phyloP scores from a whole-genome alignment of 2,329 filamentous ascomycete species.

The Aspergillus pseudotamarii region DNA sequence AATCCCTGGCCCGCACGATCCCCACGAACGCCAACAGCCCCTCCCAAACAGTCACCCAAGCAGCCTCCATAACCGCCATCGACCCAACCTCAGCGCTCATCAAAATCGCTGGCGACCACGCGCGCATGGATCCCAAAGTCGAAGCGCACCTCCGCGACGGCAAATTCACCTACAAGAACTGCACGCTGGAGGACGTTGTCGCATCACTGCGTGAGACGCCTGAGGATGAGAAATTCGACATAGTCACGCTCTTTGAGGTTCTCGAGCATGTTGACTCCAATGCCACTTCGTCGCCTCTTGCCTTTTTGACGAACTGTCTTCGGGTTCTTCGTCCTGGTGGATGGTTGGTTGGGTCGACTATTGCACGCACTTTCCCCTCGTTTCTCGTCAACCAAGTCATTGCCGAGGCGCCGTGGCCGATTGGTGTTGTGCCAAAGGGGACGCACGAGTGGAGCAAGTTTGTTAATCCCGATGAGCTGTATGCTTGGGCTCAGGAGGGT shows the following conservation, averaged over 20 bases:
- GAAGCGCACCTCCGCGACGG: conserved; percentile 53
- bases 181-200: conserved; percentile 68
- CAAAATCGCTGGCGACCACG: conserved; percentile 73
- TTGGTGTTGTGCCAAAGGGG: conserved; percentile 81
- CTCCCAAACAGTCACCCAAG: conserved; percentile 36
- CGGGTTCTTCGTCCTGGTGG: conserved; percentile 82
- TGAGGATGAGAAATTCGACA: conserved; percentile 62
- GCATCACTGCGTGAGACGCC: neutral
- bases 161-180: conserved; percentile 70
- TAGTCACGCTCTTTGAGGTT: conserved; percentile 90
- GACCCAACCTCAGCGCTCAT: conserved; percentile 49
- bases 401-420: conserved; percentile 73
- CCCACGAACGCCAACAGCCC: conserved; percentile 20
- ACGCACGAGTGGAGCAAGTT: conserved; percentile 98
- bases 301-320: conserved; percentile 59
- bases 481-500: conserved; percentile 44
- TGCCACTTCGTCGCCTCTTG: conserved; percentile 74
- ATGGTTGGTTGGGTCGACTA: conserved; percentile 91
- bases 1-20: conserved; percentile 56
- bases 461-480: conserved; percentile 76
- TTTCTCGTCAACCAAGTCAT: conserved; percentile 92
- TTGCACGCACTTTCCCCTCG: conserved; percentile 83
- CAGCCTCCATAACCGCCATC: conserved; percentile 48
- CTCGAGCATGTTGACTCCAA: conserved; percentile 87
- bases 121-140: conserved; percentile 71